These are phyloP conservation scores for Cyclotella atomus DNA, from an alignment of 108 stramenopile genomes.

Conservation along the genomic window DNA sequence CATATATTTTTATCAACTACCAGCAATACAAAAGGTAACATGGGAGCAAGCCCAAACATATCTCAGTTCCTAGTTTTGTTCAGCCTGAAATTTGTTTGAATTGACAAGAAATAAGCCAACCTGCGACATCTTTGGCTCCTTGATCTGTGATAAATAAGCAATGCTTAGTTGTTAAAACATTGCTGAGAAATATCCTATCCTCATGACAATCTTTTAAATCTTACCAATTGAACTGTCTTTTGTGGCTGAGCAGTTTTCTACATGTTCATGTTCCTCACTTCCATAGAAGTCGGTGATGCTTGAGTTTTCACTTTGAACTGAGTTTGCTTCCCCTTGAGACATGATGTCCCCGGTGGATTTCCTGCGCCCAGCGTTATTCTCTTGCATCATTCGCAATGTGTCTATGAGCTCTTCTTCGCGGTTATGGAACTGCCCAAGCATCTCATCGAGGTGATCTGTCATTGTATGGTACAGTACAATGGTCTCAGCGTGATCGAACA, in stretches of 20 bases:
- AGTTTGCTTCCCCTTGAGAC: too few relatives aligned
- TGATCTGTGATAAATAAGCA: background rate
- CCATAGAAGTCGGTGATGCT: background rate
- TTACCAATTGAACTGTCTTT: background rate
- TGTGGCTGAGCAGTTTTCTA: background rate
- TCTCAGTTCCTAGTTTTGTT: too few relatives aligned
- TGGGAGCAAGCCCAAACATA: too few relatives aligned
- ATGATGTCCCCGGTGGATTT: background rate
- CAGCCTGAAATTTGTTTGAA: background rate
- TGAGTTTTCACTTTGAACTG: background rate
- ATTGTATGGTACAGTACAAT: background rate
- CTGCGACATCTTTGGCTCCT: background rate
- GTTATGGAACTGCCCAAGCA: constrained; percentile 54
- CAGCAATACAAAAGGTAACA: too few relatives aligned
- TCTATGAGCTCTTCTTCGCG: constrained; percentile 52
- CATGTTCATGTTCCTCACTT: background rate
- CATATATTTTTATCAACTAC: too few relatives aligned
- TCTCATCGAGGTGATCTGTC: constrained; percentile 50
- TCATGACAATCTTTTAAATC: too few relatives aligned
- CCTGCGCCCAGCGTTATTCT: constrained; percentile 26
- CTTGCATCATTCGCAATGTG: constrained; percentile 57
- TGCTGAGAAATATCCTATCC: background rate
- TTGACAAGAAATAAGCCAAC: background rate
- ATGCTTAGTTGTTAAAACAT: background rate
- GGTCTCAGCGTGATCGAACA: too few relatives aligned